These are phyloP conservation scores for Diaporthe ampelina DNA, from an alignment of 2,329 filamentous ascomycete species.

Conservation along the genomic window DNA sequence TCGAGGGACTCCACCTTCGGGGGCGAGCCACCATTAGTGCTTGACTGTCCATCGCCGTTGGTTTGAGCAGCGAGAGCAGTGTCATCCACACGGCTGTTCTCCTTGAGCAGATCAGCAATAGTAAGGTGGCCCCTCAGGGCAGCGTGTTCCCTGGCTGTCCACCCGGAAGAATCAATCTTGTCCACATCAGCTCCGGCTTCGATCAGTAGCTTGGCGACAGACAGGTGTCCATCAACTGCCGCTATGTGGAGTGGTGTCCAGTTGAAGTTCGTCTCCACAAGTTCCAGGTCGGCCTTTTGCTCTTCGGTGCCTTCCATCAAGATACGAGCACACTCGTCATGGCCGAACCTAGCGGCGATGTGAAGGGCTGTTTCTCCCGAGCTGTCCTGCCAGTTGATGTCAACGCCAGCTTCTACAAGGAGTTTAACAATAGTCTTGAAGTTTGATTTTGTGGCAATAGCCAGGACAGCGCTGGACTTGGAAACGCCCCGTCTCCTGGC, in stretches of 20 bases:
- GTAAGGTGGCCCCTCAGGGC: slow-evolving; percentile 88
- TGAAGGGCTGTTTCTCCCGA: slow-evolving; percentile 93
- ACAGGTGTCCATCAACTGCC: slow-evolving; percentile 86
- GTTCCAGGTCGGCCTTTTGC: slow-evolving; percentile 82
- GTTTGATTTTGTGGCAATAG: slow-evolving; percentile 89
- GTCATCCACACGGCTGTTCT: slow-evolving; percentile 60
- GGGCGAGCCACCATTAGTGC: slow-evolving; percentile 54
- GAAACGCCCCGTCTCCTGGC: slow-evolving; percentile 78
- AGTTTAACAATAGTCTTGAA: slow-evolving; percentile 87
- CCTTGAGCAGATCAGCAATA: slow-evolving; percentile 77
- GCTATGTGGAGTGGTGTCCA: slow-evolving; percentile 98
- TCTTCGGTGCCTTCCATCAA: slow-evolving; percentile 78
- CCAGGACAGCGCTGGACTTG: slow-evolving; percentile 89
- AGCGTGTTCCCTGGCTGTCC: slow-evolving; percentile 95
- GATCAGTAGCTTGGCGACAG: slow-evolving; percentile 82
- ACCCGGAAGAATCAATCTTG: slow-evolving; percentile 86
- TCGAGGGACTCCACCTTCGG: slow-evolving; percentile 73
- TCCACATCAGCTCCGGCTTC: slow-evolving; percentile 83
- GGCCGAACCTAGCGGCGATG: slow-evolving; percentile 89
- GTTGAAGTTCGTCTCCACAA: slow-evolving; percentile 85
- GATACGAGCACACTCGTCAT: slow-evolving; percentile 82
- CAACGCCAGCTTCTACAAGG: slow-evolving; percentile 88
- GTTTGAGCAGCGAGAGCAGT: slow-evolving; percentile 17
- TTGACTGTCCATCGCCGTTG: slow-evolving; percentile 33
- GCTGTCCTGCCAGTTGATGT: slow-evolving; percentile 93